Conservation (phyloP, 768 basidiomycete species). For the Strobilomyces confusus region DNA sequence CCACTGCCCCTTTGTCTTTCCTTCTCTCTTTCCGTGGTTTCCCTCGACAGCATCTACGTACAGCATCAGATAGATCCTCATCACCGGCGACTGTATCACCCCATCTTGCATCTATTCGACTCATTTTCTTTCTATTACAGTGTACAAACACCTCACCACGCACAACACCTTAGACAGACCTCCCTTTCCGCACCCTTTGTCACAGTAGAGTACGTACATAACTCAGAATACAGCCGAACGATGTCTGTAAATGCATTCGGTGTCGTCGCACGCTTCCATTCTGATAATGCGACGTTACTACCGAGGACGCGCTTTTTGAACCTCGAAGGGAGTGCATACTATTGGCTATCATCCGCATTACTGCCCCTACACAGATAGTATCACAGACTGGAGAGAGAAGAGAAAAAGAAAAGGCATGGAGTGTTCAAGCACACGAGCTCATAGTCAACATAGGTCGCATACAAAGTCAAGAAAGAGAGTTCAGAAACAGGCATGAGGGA, state of each 20-base stretch:
- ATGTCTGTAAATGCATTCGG: no score
- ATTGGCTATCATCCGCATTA: not conserved
- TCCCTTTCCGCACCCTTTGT: not conserved
- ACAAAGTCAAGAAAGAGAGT: not conserved
- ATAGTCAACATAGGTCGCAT: slow-evolving; percentile 5
- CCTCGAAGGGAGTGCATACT: no score
- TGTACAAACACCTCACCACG: no score
- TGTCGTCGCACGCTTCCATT: no score
- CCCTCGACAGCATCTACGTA: not conserved
- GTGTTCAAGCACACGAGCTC: not conserved
- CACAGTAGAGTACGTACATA: not conserved
- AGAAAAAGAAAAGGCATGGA: not conserved
- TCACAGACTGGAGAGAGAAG: not conserved
- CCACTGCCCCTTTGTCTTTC: not conserved
- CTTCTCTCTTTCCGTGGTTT: not conserved
- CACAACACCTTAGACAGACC: no score
- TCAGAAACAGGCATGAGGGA: not conserved
- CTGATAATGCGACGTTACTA: no score
- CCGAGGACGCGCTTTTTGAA: no score
- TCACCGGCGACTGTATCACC: not conserved
- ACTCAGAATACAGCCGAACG: no score
- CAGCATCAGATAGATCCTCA: not conserved
- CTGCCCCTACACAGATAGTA: not conserved
- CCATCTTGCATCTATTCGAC: not conserved
- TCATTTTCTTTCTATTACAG: not conserved